These are phyloP conservation scores for Nakataea oryzae DNA, from an alignment of 2,329 filamentous ascomycete species.

Conservation along the genomic window DNA sequence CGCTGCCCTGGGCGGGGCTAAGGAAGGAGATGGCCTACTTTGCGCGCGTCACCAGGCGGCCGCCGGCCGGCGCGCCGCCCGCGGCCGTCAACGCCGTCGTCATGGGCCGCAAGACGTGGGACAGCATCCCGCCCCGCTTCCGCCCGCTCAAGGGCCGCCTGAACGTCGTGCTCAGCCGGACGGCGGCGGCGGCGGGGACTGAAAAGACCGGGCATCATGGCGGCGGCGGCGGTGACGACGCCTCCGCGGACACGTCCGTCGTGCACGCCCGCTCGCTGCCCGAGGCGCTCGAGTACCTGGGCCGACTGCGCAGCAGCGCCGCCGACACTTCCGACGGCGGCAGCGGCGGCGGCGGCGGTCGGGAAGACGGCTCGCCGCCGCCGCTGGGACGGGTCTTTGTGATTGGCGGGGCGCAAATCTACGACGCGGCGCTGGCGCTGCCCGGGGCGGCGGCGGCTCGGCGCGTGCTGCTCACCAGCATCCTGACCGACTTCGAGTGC, in stretches of 20 bases:
- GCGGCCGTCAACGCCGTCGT: slow-evolving; percentile 62
- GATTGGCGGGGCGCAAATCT: slow-evolving; percentile 85
- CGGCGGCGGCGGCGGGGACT: slow-evolving; percentile 17
- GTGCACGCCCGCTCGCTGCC: slow-evolving; percentile 50
- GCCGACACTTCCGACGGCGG: too few relatives aligned
- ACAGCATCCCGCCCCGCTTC: slow-evolving; percentile 70
- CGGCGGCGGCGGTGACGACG: slow-evolving; percentile 7
- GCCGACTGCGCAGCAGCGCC: slow-evolving; percentile 17
- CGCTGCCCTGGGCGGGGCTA: slow-evolving; percentile 80
- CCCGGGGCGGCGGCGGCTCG: slow-evolving; percentile 31
- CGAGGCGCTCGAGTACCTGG: slow-evolving; percentile 40
- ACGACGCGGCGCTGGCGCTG: slow-evolving; percentile 56
- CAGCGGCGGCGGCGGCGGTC: neutral
- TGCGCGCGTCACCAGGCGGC: slow-evolving; percentile 71
- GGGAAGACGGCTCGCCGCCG: neutral
- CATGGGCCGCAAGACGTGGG: slow-evolving; percentile 98
- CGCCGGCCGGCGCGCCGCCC: slow-evolving; percentile 27
- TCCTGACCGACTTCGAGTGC: slow-evolving; percentile 61
- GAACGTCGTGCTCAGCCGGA: slow-evolving; percentile 71
- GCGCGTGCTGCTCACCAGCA: slow-evolving; percentile 59
- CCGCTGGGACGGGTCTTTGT: slow-evolving; percentile 58
- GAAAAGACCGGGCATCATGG: slow-evolving; percentile 5
- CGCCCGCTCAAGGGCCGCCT: slow-evolving; percentile 69
- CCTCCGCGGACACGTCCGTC: slow-evolving; percentile 30
- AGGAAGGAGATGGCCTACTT: slow-evolving; percentile 94